phyloP scores from a whole-genome alignment of 306 rosid species.

The Coriaria nepalensis region DNA sequence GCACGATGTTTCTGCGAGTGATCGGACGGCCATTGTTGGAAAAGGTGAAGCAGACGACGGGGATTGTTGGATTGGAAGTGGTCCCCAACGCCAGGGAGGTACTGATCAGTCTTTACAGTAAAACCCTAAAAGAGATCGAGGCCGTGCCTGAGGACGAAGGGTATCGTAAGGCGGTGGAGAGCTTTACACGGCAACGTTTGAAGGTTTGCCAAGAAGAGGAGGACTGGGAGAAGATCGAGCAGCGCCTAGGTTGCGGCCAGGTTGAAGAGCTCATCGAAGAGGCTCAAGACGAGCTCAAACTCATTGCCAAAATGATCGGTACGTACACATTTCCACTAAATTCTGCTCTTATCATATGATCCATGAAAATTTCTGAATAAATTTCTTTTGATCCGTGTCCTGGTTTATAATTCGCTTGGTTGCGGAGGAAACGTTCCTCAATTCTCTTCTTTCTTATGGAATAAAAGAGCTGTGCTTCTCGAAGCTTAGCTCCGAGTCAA shows the following conservation, averaged over 20 bases:
- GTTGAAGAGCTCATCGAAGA: conserved; percentile 96
- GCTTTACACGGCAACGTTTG: conserved; percentile 61
- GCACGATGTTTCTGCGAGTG: conserved; percentile 61
- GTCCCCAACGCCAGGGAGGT: conserved; percentile 82
- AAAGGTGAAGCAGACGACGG: conserved; percentile 72
- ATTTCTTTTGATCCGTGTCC: not conserved
- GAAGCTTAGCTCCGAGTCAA: no score
- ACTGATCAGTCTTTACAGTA: conserved; percentile 50
- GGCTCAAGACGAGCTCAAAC: conserved; percentile 78
- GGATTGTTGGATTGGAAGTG: conserved; percentile 75
- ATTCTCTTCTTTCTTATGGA: no score
- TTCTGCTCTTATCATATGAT: not conserved
- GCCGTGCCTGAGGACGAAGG: conserved; percentile 85
- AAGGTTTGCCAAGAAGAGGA: conserved; percentile 63
- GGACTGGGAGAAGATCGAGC: conserved; percentile 77
- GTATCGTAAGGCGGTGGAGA: conserved; percentile 85
- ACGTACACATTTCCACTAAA: not conserved
- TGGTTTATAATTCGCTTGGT: no score
- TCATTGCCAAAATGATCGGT: conserved; percentile 68
- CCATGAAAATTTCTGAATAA: not conserved
- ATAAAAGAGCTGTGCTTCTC: no score
- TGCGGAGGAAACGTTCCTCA: no score
- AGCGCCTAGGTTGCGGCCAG: conserved; percentile 69
- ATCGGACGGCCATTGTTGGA: conserved; percentile 83
- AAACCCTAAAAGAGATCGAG: conserved; percentile 75